Evolutionary conservation across 768 basidiomycete genomes (phyloP), one percentile per base, ranked within the genome.

Genomic region (Polyporus arcularius): DNA sequence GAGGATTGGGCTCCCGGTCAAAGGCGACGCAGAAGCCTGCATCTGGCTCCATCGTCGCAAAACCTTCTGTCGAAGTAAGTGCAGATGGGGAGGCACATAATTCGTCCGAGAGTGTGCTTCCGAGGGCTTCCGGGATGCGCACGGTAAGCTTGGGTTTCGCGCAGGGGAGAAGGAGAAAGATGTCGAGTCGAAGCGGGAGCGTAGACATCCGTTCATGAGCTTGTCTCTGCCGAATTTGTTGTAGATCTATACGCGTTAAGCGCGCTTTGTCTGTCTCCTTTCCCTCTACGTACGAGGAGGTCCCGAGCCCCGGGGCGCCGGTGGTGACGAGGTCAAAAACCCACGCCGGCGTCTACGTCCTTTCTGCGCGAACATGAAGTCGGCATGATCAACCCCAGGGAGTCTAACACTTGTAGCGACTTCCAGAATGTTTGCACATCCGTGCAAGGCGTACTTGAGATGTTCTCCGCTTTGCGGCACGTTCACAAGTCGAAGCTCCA

Each of bases 1-100:
- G 84, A 4, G 88, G 88, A 0, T 73, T 86, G 26, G 70, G 68
- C 4, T 51, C 57, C 21, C 55, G 54, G 41, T 56, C 62, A 14
- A 28, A 30, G 35, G 26, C 31, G 31, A 38, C 46, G 14, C 46
- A 48, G 26, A 51, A 51, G 49, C 11, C 43, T n/a, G 41, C 46
- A 1, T 12, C 45, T 6, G 12, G 30, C 10, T 21, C 52, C 14
- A 26, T 55, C 3, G 2, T 32, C 1, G 50, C 41, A 47, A 55
- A 51, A 30, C 41, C 56, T 32, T 49, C 58, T 6, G 51, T 54
- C 4, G 49, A 58, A 16, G 26, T 40, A 14, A 2, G 42, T 32
- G 32, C 28, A 15, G 47, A 53, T n/a, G 58, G 59, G 2, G 55
- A 48, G 15, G 41, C 39, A 15, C 30, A 31, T 7, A 28, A 11